A percentile compares a stretch with the other conserved stretches of the same genome.
Conservation (phyloP, 164 flowering plant genomes). For the Chimonanthus praecox region DNA sequence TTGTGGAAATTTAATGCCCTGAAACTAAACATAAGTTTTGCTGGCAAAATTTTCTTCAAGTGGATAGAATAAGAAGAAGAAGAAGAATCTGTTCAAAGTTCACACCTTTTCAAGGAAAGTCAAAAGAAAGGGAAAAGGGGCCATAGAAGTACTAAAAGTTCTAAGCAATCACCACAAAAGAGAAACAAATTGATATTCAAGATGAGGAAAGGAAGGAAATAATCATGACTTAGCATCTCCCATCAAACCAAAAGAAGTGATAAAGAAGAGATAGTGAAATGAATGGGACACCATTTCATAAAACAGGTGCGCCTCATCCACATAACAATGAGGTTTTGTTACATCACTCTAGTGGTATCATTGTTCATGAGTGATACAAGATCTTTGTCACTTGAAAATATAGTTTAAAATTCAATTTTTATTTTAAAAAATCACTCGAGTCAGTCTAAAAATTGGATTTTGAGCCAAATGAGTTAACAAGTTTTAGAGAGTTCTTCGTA, state of each 20-base stretch:
- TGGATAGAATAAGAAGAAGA: neutral
- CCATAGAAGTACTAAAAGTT: constrained; percentile 2
- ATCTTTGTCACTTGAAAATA: neutral
- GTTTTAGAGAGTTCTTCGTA: no score
- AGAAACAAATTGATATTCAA: neutral
- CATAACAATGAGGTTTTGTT: neutral
- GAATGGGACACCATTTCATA: neutral
- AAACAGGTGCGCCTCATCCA: neutral
- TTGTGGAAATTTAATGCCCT: neutral
- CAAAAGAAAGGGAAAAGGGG: neutral
- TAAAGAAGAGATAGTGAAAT: neutral
- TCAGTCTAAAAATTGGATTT: no score
- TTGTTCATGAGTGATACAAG: neutral
- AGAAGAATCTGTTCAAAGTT: neutral
- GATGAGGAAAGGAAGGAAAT: neutral
- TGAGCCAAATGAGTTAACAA: no score
- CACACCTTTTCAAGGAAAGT: neutral
- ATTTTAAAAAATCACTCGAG: neutral
- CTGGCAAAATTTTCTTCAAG: no score
- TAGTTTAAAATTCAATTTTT: neutral
- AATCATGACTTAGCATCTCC: neutral
- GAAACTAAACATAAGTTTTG: no score
- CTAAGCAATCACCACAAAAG: neutral
- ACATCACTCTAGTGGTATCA: neutral
- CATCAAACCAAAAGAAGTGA: neutral